These are phyloP conservation scores for Parastagonospora nodorum DNA, from an alignment of 2,329 filamentous ascomycete species.

Conservation along the genomic window DNA sequence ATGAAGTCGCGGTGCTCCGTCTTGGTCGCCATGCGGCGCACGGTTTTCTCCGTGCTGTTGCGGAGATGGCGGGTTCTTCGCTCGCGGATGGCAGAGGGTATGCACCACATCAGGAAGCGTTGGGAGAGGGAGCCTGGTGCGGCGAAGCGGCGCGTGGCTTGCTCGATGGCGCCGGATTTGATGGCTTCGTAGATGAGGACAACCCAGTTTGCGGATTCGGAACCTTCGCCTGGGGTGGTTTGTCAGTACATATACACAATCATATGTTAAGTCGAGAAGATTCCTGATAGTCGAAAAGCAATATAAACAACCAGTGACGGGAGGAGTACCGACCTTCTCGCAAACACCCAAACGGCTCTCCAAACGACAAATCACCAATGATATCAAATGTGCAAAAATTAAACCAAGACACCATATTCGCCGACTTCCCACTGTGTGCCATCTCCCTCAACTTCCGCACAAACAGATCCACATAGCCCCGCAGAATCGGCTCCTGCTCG, in stretches of 20 bases:
- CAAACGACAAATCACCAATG: conserved; percentile 40
- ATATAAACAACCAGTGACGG: not conserved
- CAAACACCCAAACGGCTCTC: conserved; percentile 39
- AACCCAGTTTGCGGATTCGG: conserved; percentile 42
- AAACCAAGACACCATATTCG: conserved; percentile 43
- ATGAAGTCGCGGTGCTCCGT: conserved; percentile 44
- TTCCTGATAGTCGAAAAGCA: not conserved
- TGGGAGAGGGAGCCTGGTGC: conserved; percentile 28
- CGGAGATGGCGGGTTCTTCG: conserved; percentile 32
- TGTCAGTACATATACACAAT: no score
- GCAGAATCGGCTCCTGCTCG: conserved; percentile 48
- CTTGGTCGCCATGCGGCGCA: conserved; percentile 32
- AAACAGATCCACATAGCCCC: conserved; percentile 49
- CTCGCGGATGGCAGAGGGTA: conserved; percentile 32
- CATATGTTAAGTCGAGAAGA: no score
- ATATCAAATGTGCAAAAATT: conserved; percentile 43
- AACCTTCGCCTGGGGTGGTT: conserved; percentile 28
- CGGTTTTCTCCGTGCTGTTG: conserved; percentile 38
- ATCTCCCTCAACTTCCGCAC: conserved; percentile 46
- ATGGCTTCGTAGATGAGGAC: conserved; percentile 42
- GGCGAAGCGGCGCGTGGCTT: conserved; percentile 37
- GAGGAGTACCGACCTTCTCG: conserved; percentile 26
- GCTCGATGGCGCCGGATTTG: conserved; percentile 39
- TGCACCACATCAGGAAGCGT: conserved; percentile 35
- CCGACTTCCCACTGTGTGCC: conserved; percentile 28